Evolutionary conservation across 1,139 yeast genomes (phyloP), one percentile per base, ranked within the genome.

Genomic region (Hemisphaericaspora subhashii): DNA sequence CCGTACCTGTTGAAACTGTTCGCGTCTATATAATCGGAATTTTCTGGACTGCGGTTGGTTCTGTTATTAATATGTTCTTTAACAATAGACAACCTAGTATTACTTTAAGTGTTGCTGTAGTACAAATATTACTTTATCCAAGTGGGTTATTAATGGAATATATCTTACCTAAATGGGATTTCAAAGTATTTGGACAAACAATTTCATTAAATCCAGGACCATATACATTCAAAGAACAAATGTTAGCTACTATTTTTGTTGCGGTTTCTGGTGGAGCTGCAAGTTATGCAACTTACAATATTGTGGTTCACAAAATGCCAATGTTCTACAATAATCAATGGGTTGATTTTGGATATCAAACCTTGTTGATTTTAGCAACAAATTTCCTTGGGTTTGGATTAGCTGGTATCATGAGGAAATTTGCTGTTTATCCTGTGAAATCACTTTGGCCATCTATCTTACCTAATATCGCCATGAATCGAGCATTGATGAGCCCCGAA

Each of bases 311-410:
- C 42, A 49, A 52, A 40, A 24, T 59, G 34, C 31, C 37, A 1
- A 23, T 36, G 5, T 54, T 45, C 28, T 55, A 75, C 47, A 60
- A 62, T 24, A 53, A 60, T 30, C 41, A 58, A 6, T 71, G 76
- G 71, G 73, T 67, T 4, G 57, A 60, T 14, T 61, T 62, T 42
- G 79, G 81, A 20, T 75, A 73, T 49, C 78, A 77, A 53, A 53
- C 74, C 27, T 55, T 77, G 38, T 57, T 81, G 33, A 66, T 74
- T 4, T 50, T 79, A 28, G 66, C 82, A 2, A 72, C 83, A 4
- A 81, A 80, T 52, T 73, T 72, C 45, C 55, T 82, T 52, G 87
- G 88, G 17, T 74, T 79, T 48, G 83, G 84, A 1, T 68, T 80
- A 51, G 83, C 86, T 27, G 85, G 87, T 41, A 51, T 82, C 16